These are phyloP conservation scores for Begonia fuchsioides DNA, from an alignment of 306 rosid species.

Conservation along the genomic window DNA sequence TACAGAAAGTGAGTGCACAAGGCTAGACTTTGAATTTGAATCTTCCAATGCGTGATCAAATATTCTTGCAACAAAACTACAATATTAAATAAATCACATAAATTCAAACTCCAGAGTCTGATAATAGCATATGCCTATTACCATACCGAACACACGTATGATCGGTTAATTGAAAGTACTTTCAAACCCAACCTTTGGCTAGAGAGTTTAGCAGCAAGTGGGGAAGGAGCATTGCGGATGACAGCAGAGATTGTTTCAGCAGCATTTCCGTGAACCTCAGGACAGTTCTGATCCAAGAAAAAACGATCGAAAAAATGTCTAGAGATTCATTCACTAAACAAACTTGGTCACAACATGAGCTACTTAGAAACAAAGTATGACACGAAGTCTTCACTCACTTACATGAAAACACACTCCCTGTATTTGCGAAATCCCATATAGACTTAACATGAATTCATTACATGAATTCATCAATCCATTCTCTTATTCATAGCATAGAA, in stretches of 20 bases:
- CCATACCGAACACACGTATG: not conserved
- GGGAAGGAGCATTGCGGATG: slow-evolving; percentile 73
- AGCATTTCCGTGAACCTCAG: slow-evolving; percentile 91
- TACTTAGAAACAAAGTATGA: not conserved
- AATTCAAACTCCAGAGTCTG: slow-evolving; percentile 1
- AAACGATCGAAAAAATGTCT: slow-evolving; percentile 10
- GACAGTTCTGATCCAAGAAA: slow-evolving; percentile 50
- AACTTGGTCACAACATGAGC: not conserved
- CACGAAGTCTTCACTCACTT: not conserved
- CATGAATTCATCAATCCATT: not conserved
- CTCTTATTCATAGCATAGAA: too few relatives aligned
- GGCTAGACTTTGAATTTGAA: slow-evolving; percentile 66
- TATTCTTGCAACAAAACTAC: slow-evolving; percentile 75
- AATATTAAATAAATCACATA: slow-evolving; percentile 6
- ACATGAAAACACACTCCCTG: not conserved
- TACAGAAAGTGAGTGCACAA: slow-evolving; percentile 80
- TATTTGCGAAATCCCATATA: not conserved
- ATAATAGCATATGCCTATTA: too few relatives aligned
- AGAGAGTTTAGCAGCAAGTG: slow-evolving; percentile 76
- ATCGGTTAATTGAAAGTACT: slow-evolving; percentile 3
- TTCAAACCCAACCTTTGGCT: slow-evolving; percentile 68
- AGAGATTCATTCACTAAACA: slow-evolving; percentile 4
- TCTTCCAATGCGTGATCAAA: slow-evolving; percentile 84
- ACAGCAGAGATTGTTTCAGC: slow-evolving; percentile 86
- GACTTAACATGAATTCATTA: not conserved